Percentiles rank a stretch among this genome's conserved stretches.
These are phyloP conservation scores for Eimeria maxima DNA, from an alignment of 169 alveolate species.

Conservation along the genomic window DNA sequence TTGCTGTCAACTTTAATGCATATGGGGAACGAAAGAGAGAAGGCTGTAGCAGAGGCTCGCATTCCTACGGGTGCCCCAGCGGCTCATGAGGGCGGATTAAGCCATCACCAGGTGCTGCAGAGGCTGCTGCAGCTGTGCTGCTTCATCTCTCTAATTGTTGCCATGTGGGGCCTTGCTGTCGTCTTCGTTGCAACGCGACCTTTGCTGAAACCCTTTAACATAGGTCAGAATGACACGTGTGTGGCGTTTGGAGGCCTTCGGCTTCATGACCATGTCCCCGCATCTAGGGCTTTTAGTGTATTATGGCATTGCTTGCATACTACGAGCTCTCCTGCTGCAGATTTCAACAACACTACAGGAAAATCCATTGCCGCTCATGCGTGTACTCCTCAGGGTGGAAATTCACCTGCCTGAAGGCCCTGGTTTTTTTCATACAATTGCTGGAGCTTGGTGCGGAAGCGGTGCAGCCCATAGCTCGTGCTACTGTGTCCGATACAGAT, in stretches of 20 bases:
- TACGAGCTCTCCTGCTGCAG: not conserved
- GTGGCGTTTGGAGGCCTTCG: not conserved
- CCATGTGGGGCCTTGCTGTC: conserved; percentile 77
- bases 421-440: conserved; percentile 64
- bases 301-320: not conserved
- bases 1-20: conserved; percentile 44
- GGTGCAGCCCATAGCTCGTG: conserved; percentile 29
- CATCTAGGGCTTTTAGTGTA: not conserved
- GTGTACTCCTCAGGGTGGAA: conserved; percentile 64
- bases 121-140: conserved; percentile 70
- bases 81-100: conserved; percentile 6
- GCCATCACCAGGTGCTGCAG: conserved; percentile 47
- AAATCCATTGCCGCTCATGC: not conserved
- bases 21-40: not conserved
- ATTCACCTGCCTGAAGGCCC: conserved; percentile 66
- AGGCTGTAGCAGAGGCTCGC: not conserved
- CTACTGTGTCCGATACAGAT: not conserved
- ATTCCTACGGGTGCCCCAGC: not conserved
- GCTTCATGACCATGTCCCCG: not conserved
- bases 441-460: conserved; percentile 63
- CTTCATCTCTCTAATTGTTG: conserved; percentile 43
- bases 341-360: not conserved
- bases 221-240: not conserved
- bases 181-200: conserved; percentile 72
- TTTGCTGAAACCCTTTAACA: conserved; percentile 54